Conservation (phyloP, 2,329 filamentous ascomycete genomes). For the Davidsoniella neocaledoniae region DNA sequence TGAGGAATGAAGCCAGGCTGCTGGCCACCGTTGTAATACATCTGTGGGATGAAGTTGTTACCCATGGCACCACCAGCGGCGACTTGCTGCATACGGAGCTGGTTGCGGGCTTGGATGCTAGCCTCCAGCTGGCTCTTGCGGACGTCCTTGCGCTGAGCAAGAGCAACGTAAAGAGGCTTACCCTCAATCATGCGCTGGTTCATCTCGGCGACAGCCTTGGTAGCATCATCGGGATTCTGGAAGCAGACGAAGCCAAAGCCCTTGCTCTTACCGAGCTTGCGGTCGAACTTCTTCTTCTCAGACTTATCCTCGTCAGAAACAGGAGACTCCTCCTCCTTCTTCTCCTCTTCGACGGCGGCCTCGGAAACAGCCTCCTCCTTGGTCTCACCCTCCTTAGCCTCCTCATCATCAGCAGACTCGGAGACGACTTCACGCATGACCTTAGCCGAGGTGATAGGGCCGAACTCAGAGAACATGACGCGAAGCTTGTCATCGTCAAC, state of each 20-base stretch:
- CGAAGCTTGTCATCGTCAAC: conserved; percentile 96
- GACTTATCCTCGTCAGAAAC: conserved; percentile 34
- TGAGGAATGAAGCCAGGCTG: conserved; percentile 53
- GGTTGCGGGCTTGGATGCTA: conserved; percentile 97
- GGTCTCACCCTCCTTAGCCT: conserved; percentile 32
- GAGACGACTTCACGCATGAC: conserved; percentile 78
- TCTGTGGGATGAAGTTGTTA: conserved; percentile 71
- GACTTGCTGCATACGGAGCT: conserved; percentile 94
- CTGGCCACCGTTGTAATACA: conserved; percentile 64
- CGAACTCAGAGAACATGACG: conserved; percentile 78
- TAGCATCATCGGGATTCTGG: conserved; percentile 96
- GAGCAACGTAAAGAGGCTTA: conserved; percentile 94
- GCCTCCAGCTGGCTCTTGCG: conserved; percentile 98
- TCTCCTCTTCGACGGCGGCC: conserved; percentile 33
- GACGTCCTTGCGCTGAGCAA: conserved; percentile 98
- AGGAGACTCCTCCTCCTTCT: conserved; percentile 33
- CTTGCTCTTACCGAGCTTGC: conserved; percentile 92
- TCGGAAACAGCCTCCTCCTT: conserved; percentile 28
- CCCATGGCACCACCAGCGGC: conserved; percentile 80
- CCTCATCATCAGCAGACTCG: conserved; percentile 37
- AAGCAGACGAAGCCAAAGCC: conserved; percentile 99
- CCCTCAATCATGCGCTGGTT: conserved; percentile 97
- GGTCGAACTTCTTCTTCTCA: conserved; percentile 29
- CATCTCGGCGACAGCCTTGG: conserved; percentile 98
- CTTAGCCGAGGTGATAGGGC: conserved; percentile 95